phyloP scores from a whole-genome alignment of 169 alveolate genomes.

The Eimeria praecox region DNA sequence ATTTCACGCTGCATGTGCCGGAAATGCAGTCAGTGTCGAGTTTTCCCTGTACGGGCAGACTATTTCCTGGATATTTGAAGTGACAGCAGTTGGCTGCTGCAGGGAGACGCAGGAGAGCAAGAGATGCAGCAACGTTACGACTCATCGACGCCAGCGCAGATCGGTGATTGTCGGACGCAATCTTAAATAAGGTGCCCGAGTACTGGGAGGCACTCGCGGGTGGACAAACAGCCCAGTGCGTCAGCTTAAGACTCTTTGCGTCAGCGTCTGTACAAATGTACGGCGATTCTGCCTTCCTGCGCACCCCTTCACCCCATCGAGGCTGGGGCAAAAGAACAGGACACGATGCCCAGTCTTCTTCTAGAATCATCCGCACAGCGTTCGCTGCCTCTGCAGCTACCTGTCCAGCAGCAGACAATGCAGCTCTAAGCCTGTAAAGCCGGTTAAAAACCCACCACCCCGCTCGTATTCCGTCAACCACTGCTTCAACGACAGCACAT shows the following conservation, averaged over 20 bases:
- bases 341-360: constrained; percentile 62
- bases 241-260: neutral
- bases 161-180: neutral
- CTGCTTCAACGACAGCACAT: neutral
- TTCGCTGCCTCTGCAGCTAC: constrained; percentile 11
- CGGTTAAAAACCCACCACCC: constrained; percentile 27
- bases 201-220: neutral
- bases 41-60: neutral
- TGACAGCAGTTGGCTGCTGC: neutral
- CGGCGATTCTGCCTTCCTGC: neutral
- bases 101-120: constrained; percentile 46
- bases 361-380: constrained; percentile 34
- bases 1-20: neutral
- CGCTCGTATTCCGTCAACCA: constrained; percentile 11
- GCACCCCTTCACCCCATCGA: constrained; percentile 12
- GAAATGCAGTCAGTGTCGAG: neutral
- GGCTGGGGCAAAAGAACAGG: constrained; percentile 46
- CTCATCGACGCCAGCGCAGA: constrained; percentile 69
- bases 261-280: neutral
- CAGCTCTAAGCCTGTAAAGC: neutral
- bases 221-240: neutral
- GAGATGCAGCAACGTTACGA: constrained; percentile 58
- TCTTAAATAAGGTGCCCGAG: neutral
- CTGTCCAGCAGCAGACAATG: constrained; percentile 21
- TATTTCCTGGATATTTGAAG: neutral